Evolutionary conservation across 2,329 filamentous ascomycete genomes (phyloP), one percentile per base, ranked within the genome.

Genomic region (Beauveria bassiana): DNA sequence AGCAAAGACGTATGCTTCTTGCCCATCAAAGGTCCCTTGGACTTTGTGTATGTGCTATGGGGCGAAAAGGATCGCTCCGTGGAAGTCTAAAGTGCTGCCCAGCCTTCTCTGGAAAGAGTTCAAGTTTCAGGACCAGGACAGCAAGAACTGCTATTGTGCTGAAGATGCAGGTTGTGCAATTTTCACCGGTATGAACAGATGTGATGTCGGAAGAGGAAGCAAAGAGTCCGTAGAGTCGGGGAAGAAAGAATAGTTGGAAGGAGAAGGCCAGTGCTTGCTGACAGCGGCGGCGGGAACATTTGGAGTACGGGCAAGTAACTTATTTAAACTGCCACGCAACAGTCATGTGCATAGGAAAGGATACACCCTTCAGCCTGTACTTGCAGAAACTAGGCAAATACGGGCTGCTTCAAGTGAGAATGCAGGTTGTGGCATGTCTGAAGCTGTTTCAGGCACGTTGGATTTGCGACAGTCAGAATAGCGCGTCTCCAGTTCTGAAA

Each of bases 401-500:
- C n/a, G 31, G 45, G 20, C 43, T 26, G 16, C 45, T 18, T 22
- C 26, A 47, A 42, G 45, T 34, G 28, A 42, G 16, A 22, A 16
- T 59, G 47, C 38, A 31, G 49, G n/a, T 45, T 31, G 26, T 43
- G 24, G 24, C 47, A 59, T 59, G 47, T 43, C 57, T 26, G 47
- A 40, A 52, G 49, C 47, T 52, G 57, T 59, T 59, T 59, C 57
- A 59, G 57, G 26, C 38, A 59, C n/a, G 49, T 26, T 52, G 26
- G n/a, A 45, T 26, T 45, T 59, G 57, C 34, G 40, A 52, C 57
- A 59, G 24, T 18, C 47, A 43, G 26, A 59, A 52, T 51, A 59
- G 57, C n/a, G 38, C n/a, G 34, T 51, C 26, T 42, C 52, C 51
- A 42, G 26, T 45, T 54, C 59, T 55, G 59, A 61, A 61, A 61